Conservation (phyloP, 2,329 filamentous ascomycete genomes). For the Colletotrichum sp. region DNA sequence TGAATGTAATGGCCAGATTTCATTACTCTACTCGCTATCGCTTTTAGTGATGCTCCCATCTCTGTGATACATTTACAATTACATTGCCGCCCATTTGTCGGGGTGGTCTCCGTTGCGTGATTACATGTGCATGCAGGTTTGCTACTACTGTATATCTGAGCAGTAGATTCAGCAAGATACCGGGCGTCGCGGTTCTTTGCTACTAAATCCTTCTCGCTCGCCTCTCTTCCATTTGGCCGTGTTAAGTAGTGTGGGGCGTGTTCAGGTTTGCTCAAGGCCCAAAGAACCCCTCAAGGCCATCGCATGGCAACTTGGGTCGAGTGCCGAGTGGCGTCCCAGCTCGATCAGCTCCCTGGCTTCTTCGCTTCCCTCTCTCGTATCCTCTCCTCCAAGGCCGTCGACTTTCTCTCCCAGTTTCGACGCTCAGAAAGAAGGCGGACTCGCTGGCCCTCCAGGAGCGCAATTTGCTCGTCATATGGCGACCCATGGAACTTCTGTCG, state of each 20-base stretch:
- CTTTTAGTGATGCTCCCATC: neutral
- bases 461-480: slow-evolving; percentile 48
- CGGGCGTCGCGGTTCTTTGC: neutral
- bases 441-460: slow-evolving; percentile 47
- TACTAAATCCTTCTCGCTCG: neutral
- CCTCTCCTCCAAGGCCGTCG: slow-evolving; percentile 42
- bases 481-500: slow-evolving; percentile 41
- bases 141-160: neutral
- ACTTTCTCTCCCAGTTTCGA: slow-evolving; percentile 44
- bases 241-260: neutral
- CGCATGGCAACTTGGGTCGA: neutral
- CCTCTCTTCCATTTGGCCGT: neutral
- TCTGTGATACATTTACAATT: neutral
- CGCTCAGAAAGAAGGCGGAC: slow-evolving; percentile 41
- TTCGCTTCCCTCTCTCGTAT: slow-evolving; percentile 39
- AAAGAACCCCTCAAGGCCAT: neutral
- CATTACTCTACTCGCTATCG: neutral
- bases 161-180: neutral
- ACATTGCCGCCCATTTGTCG: neutral
- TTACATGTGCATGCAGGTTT: neutral
- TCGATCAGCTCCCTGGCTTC: slow-evolving; percentile 1
- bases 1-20: neutral
- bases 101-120: neutral
- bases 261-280: neutral
- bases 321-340: too few species aligned